Conservation (phyloP, 345 rosid species). For the Lepidium africanum region DNA sequence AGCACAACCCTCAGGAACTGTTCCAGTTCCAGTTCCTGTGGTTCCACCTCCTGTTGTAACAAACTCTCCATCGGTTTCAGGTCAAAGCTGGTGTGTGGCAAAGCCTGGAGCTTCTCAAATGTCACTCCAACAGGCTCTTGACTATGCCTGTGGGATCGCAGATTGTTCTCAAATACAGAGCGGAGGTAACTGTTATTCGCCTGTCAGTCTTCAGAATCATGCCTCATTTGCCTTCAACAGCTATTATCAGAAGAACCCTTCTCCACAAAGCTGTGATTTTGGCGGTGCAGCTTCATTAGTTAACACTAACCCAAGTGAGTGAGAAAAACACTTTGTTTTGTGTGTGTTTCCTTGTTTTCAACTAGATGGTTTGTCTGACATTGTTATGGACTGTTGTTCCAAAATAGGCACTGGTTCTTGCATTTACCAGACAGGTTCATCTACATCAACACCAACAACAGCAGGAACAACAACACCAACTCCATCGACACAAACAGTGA, state of each 20-base stretch:
- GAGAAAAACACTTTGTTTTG: neutral
- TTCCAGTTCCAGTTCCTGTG: conserved; percentile 63
- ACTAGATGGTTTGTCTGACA: neutral
- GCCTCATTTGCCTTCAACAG: conserved; percentile 93
- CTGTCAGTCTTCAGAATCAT: conserved; percentile 60
- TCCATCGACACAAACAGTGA: conserved; percentile 26
- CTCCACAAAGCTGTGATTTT: conserved; percentile 78
- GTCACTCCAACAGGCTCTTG: conserved; percentile 65
- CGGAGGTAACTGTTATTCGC: conserved; percentile 76
- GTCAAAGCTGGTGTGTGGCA: conserved; percentile 91
- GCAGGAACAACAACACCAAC: conserved; percentile 34
- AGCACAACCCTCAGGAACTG: conserved; percentile 41
- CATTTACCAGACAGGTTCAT: conserved; percentile 49
- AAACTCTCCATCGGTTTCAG: conserved; percentile 56
- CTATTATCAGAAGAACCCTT: conserved; percentile 84
- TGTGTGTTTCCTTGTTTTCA: neutral
- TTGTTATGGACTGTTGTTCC: conserved; percentile 6
- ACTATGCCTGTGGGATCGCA: conserved; percentile 85
- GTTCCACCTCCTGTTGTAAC: conserved; percentile 50
- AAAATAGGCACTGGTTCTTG: conserved; percentile 80
- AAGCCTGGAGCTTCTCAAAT: conserved; percentile 50
- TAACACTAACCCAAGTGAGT: conserved; percentile 77
- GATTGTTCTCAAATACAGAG: conserved; percentile 88
- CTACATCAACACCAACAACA: conserved; percentile 41
- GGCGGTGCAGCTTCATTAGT: conserved; percentile 66